Conservation (phyloP, 352 stramenopile genomes). For the Phytophthora idaei region DNA sequence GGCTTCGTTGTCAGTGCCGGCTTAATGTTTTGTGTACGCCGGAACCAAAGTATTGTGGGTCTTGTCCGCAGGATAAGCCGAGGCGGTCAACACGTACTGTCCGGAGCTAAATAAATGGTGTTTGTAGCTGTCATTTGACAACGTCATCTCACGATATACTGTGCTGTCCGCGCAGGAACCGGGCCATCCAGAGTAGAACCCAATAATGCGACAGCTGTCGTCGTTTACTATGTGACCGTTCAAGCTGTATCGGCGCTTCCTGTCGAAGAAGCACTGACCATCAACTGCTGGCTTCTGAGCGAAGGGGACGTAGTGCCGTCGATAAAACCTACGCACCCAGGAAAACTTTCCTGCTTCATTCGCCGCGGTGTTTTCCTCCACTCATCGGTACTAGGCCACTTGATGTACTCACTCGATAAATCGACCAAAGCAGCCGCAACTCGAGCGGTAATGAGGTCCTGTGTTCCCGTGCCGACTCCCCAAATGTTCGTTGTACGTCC, state of each 20-base stretch:
- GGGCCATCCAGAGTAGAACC: not conserved
- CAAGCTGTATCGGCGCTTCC: not conserved
- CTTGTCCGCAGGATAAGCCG: constrained; percentile 3
- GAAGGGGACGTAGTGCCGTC: not conserved
- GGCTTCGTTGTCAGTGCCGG: constrained; percentile 3
- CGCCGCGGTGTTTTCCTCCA: not conserved
- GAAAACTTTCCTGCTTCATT: not conserved
- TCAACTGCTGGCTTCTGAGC: constrained; percentile 1
- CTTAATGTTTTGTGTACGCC: not conserved
- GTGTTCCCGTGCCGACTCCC: not conserved
- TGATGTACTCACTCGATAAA: not conserved
- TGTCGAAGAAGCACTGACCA: not conserved
- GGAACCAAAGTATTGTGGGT: constrained; percentile 3
- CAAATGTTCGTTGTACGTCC: not conserved
- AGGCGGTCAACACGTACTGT: constrained; percentile 4
- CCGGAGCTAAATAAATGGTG: not conserved
- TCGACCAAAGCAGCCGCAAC: not conserved
- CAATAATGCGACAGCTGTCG: not conserved
- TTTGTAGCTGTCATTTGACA: not conserved
- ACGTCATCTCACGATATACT: not conserved
- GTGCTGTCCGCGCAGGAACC: not conserved
- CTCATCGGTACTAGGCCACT: not conserved
- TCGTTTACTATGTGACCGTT: not conserved
- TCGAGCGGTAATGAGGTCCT: not conserved
- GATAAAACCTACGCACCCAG: too few species aligned